Percentiles rank a stretch among this genome's conserved stretches.
These are phyloP conservation scores for Straminergon stramineum DNA, from an alignment of 225 moss, liverwort and hornwort genomes.

Conservation along the genomic window DNA sequence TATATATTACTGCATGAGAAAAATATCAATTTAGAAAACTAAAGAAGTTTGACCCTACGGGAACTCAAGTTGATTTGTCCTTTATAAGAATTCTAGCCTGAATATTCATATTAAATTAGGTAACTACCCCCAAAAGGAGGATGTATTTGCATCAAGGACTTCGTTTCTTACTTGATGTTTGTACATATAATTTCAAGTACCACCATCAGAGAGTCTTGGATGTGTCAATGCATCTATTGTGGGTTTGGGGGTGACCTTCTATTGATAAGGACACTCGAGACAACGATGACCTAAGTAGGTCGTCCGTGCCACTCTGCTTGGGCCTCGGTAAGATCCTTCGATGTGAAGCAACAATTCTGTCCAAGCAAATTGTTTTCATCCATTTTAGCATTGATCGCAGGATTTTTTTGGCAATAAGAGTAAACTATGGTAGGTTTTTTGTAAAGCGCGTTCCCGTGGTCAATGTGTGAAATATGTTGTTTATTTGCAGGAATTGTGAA, in stretches of 20 bases:
- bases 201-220: conserved; percentile 50
- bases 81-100: not conserved
- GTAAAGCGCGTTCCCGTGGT: not conserved
- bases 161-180: not conserved
- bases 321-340: conserved; percentile 48
- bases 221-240: conserved; percentile 66
- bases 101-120: not conserved
- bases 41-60: too few species aligned
- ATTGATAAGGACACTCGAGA: not conserved
- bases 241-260: conserved; percentile 44
- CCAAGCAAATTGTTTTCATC: not conserved
- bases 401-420: not conserved
- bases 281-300: not conserved
- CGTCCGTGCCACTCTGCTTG: conserved; percentile 33
- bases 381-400: not conserved
- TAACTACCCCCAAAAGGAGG: not conserved
- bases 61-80: too few species aligned
- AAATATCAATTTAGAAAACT: too few species aligned
- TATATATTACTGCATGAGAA: too few species aligned
- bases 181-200: conserved; percentile 31
- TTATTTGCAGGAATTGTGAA: conserved; percentile 58
- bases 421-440: not conserved
- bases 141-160: not conserved
- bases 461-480: not conserved
- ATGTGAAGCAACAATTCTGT: not conserved